Conservation (phyloP, 2,329 filamentous ascomycete species). For the Decorospora gaudefroyi region DNA sequence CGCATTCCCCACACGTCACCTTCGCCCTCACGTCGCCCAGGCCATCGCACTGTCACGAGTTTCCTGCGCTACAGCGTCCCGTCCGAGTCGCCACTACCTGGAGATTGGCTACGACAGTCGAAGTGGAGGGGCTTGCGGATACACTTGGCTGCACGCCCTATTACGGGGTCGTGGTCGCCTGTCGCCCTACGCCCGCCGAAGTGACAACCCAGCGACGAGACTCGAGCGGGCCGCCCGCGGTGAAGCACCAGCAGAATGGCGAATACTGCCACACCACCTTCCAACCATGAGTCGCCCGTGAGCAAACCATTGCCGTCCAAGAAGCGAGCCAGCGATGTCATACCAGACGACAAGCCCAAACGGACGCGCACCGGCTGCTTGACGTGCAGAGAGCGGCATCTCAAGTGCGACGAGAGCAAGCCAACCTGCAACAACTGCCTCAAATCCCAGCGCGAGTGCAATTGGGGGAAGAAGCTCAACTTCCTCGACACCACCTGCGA, state of each 20-base stretch:
- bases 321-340: conserved; percentile 30
- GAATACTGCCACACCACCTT: conserved; percentile 29
- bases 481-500: conserved; percentile 85
- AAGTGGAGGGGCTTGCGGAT: conserved; percentile 7
- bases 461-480: conserved; percentile 83
- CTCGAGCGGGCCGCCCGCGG: conserved; percentile 3
- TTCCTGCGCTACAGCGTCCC: neutral
- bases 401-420: conserved; percentile 83
- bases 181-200: conserved; percentile 9
- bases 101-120: neutral
- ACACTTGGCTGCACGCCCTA: conserved; percentile 11
- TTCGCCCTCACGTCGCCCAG: too few relatives aligned
- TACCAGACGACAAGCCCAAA: conserved; percentile 66
- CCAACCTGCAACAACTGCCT: conserved; percentile 76
- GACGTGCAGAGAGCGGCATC: conserved; percentile 84
- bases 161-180: conserved; percentile 9
- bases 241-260: conserved; percentile 20
- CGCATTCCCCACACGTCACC: too few relatives aligned
- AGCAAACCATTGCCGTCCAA: conserved; percentile 20
- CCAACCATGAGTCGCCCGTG: conserved; percentile 27
- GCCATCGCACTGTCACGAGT: too few relatives aligned
- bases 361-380: conserved; percentile 87
- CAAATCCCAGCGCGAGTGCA: conserved; percentile 84
- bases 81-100: neutral
- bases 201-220: conserved; percentile 4